Base-by-base conservation (phyloP, 257 asterid genomes). In the Solanum bukasovii region DNA sequence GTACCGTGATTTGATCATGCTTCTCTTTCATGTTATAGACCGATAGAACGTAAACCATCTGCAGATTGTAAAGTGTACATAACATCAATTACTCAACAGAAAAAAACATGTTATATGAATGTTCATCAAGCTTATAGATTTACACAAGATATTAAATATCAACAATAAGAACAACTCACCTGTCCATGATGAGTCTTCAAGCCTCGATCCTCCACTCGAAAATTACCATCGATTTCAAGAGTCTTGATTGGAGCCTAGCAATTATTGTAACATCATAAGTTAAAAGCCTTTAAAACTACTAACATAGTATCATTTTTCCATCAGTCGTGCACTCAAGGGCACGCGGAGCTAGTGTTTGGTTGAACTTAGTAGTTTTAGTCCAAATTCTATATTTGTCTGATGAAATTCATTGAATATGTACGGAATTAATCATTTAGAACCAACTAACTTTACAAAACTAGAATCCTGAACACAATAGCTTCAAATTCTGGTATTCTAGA, bases 151-250 rank as follows among this genome's bases (percentile, higher is more conserved):
- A 20, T 20, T 27, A 59, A 59, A 1, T n/a, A 81, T 31, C 27
- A 16, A 81, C 29, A 81, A 12, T 33, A 85, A 31, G 68, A 86
- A 87, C 34, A 83, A 79, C 97, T 94, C 92, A 96, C 99, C 87
- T 94, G 99, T 89, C 98, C 99, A 89, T 96, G 98, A 87, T 96
- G 99, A 82, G 98, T 93, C 96, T 96, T 95, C 91, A 96, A 91
- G 88, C 98, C 98, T 88, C 98, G 94, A 72, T 95, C 99, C 92
- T 96, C 99, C 94, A 96, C 99, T 87, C 99, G 93, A 88, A 97
- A 96, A 91, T 96, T 96, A 59, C 98, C 97, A 91, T 96, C 99
- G 27, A 95, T 92, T 88, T 92, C 92, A 90, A 96, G 96, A 82
- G 98, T 92, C 94, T 94, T 94, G 90, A 93, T 92, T 38, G 98